Percentiles rank a stretch among this genome's conserved stretches.
Conservation (phyloP, 768 basidiomycete species). For the Trametes cubensis region DNA sequence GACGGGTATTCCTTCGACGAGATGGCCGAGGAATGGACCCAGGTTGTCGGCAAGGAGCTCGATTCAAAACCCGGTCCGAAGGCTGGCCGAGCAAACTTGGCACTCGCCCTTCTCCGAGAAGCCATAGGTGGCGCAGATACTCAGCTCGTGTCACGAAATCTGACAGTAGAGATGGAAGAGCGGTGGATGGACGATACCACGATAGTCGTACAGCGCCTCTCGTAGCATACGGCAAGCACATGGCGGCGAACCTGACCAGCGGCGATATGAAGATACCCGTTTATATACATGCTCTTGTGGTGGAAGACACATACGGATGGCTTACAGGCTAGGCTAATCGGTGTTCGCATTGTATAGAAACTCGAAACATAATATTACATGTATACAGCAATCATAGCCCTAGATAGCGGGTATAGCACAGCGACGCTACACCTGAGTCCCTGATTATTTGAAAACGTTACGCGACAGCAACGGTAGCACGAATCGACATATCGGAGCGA, state of each 20-base stretch:
- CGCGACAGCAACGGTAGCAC: not conserved
- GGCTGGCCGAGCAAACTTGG: slow-evolving; percentile 37
- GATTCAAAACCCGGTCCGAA: slow-evolving; percentile 24
- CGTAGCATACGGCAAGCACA: slow-evolving; percentile 21
- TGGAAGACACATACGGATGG: not conserved
- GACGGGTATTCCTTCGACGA: slow-evolving; percentile 34
- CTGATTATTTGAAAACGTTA: not conserved
- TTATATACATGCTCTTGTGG: not conserved
- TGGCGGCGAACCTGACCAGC: not conserved
- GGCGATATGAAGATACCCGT: slow-evolving; percentile 27
- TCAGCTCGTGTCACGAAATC: slow-evolving; percentile 43
- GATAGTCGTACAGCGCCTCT: slow-evolving; percentile 44
- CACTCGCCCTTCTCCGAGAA: slow-evolving; percentile 44
- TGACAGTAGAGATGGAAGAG: slow-evolving; percentile 54
- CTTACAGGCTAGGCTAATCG: not conserved
- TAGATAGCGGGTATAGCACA: slow-evolving; percentile 11
- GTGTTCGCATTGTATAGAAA: not conserved
- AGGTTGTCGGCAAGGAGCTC: slow-evolving; percentile 35
- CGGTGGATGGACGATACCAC: slow-evolving; percentile 56
- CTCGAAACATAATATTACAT: slow-evolving; percentile 7
- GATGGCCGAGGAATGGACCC: slow-evolving; percentile 41
- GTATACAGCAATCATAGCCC: slow-evolving; percentile 11
- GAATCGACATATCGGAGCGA: not conserved
- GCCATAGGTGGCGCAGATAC: slow-evolving; percentile 47
- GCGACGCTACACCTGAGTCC: slow-evolving; percentile 6